A percentile compares a stretch with the other conserved stretches of the same genome.
phyloP scores from a whole-genome alignment of 2,329 filamentous ascomycete species.

The Aaosphaeria pasadenensis region DNA sequence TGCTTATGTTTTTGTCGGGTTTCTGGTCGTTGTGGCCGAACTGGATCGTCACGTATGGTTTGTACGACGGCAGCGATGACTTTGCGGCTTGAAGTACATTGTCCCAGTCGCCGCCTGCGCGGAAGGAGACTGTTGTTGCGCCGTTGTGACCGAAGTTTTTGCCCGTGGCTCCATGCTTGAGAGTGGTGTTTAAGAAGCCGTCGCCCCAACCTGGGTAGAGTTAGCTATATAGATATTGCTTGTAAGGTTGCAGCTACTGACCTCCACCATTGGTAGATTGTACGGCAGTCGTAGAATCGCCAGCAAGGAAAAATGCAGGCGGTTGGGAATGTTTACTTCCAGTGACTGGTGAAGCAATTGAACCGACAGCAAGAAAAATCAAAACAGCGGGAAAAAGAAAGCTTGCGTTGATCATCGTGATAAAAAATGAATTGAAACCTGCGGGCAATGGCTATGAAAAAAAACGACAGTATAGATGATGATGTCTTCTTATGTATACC shows the following conservation, averaged over 20 bases:
- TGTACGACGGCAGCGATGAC: conserved; percentile 34
- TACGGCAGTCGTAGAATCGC: conserved; percentile 35
- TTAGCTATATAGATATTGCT: too few species aligned
- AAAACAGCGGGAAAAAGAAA: too few species aligned
- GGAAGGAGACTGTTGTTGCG: conserved; percentile 54
- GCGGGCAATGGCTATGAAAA: too few species aligned
- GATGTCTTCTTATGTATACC: too few species aligned
- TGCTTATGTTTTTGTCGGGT: conserved; percentile 6
- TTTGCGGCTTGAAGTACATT: conserved; percentile 45
- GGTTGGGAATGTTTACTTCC: too few species aligned
- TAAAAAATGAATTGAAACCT: too few species aligned
- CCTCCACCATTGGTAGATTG: conserved; percentile 9
- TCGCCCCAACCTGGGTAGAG: conserved; percentile 50
- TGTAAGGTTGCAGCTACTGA: too few species aligned
- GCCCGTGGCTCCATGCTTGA: conserved; percentile 49
- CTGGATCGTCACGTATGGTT: conserved; percentile 54
- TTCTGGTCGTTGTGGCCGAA: conserved; percentile 65
- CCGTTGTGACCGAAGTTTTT: conserved; percentile 54
- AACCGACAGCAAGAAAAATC: too few species aligned
- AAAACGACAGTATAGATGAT: too few species aligned
- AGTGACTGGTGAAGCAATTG: too few species aligned
- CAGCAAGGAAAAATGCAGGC: conserved; percentile 20
- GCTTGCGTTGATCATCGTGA: too few species aligned
- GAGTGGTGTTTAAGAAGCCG: conserved; percentile 50
- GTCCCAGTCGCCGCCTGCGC: conserved; percentile 51